Conservation (phyloP, 176 grass and related monocot species). For the Eleusine indica region DNA sequence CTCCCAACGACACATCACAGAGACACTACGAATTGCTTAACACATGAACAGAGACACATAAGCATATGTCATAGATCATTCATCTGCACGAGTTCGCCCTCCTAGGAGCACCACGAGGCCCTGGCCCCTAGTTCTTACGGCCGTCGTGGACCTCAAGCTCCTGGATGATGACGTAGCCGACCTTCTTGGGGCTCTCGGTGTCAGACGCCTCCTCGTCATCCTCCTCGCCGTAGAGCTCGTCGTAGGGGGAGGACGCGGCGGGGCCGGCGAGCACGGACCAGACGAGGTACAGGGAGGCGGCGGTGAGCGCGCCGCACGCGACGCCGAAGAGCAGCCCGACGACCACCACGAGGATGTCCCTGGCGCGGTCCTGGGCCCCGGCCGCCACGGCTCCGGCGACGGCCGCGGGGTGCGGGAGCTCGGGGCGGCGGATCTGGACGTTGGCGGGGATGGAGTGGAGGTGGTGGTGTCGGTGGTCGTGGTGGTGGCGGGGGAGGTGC, state of each 20-base stretch:
- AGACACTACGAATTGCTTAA: conserved; percentile 15
- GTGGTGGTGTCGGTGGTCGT: conserved; percentile 28
- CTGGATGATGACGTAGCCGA: conserved; percentile 63
- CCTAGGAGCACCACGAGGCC: conserved; percentile 30
- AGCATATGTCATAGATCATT: background rate
- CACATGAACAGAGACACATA: background rate
- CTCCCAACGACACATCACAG: conserved; percentile 20
- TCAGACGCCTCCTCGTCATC: conserved; percentile 56
- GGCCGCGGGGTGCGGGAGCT: conserved; percentile 35
- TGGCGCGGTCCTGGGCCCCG: conserved; percentile 57
- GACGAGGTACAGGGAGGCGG: conserved; percentile 67
- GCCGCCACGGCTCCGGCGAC: conserved; percentile 8
- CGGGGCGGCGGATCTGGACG: conserved; percentile 54
- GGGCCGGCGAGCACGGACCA: conserved; percentile 55
- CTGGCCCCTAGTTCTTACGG: conserved; percentile 65
- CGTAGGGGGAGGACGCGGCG: conserved; percentile 46
- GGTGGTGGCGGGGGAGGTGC: conserved; percentile 17
- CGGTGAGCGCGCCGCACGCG: conserved; percentile 69
- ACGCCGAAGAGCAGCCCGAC: conserved; percentile 69
- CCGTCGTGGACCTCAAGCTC: conserved; percentile 36
- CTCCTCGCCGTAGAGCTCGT: conserved; percentile 45
- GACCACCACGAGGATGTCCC: conserved; percentile 65
- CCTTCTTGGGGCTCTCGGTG: conserved; percentile 73
- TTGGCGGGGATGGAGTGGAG: conserved; percentile 59
- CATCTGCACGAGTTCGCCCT: background rate